phyloP scores from a whole-genome alignment of 257 asterid genomes.

The Nicotiana tabacum region DNA sequence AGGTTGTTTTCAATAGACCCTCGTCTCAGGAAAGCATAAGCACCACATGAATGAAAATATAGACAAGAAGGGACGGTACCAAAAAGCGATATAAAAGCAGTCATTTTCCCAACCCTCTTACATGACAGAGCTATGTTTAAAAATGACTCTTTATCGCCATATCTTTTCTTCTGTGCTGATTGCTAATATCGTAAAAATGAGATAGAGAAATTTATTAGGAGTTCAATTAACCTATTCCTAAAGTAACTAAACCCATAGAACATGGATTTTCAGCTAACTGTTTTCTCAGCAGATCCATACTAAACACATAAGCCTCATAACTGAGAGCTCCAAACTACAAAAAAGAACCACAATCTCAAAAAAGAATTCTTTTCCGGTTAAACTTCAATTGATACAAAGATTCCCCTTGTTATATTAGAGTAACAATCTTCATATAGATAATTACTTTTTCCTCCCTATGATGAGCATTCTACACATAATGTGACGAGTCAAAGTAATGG shows the following conservation, averaged over 20 bases:
- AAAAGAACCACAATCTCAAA: neutral
- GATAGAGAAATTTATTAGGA: neutral
- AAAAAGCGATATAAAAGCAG: neutral
- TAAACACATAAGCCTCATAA: neutral
- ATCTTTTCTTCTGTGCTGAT: neutral
- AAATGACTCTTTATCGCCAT: neutral
- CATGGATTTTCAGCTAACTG: neutral
- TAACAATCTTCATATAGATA: neutral
- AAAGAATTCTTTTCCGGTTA: no score
- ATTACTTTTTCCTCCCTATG: neutral
- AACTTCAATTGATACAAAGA: neutral
- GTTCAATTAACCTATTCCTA: neutral
- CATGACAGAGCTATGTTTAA: neutral
- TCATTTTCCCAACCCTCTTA: neutral
- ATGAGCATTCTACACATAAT: neutral
- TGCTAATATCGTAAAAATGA: neutral
- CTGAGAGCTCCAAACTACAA: neutral
- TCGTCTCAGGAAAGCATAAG: no score
- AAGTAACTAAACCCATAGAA: neutral
- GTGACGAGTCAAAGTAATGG: neutral
- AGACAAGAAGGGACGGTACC: no score
- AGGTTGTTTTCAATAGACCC: no score
- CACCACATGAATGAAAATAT: no score
- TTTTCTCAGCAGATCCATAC: neutral
- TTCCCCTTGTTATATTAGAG: neutral